Evolutionary conservation across 139 green algal species (phyloP).

Genomic region (Coelastrella sp.): DNA sequence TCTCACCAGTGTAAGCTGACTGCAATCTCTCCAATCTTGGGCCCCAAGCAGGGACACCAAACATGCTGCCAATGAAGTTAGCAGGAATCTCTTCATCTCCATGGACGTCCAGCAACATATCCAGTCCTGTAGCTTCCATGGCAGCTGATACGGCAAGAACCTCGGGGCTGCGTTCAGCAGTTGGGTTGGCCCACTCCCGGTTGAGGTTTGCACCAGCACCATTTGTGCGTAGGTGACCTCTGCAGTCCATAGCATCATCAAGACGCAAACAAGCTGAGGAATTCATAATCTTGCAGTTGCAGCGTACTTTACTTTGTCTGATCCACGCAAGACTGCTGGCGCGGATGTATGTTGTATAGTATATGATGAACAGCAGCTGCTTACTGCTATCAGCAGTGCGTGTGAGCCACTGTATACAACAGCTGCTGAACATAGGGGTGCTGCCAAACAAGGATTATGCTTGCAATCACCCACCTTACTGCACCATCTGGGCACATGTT

Average conservation of each 20-base stretch:
- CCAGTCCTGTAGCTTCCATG: slow-evolving; percentile 55
- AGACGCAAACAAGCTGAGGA: neutral
- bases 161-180: slow-evolving; percentile 65
- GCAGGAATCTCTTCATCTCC: slow-evolving; percentile 79
- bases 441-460: neutral
- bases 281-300: no score
- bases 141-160: slow-evolving; percentile 38
- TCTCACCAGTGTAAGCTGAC: neutral
- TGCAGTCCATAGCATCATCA: neutral
- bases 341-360: no score
- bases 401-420: no score
- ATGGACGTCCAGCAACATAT: slow-evolving; percentile 79
- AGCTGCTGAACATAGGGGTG: neutral
- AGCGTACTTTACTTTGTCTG: no score
- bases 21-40: slow-evolving; percentile 32
- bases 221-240: slow-evolving; percentile 87
- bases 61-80: slow-evolving; percentile 33
- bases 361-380: no score
- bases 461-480: neutral
- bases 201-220: slow-evolving; percentile 88
- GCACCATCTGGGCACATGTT: slow-evolving; percentile 61
- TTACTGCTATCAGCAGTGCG: no score
- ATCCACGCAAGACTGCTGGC: no score
- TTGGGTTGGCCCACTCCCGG: slow-evolving; percentile 71
- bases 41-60: slow-evolving; percentile 28